phyloP scores from a whole-genome alignment of 148 eudicot genomes.

The Pouteria glomerata region DNA sequence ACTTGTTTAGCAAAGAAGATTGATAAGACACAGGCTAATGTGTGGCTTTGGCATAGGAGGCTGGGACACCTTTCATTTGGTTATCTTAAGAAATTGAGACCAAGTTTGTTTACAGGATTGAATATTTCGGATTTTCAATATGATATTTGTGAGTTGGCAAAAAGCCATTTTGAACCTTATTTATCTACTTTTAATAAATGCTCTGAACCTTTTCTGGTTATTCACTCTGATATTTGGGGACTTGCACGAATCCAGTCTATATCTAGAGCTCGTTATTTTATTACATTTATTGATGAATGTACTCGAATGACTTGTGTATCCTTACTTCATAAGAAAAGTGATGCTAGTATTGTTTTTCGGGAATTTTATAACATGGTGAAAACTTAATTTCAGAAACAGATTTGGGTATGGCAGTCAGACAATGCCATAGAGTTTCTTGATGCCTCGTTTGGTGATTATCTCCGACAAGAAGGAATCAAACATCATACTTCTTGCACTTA shows the following conservation, averaged over 20 bases:
- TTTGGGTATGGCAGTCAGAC: too few relatives aligned
- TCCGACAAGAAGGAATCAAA: too few relatives aligned
- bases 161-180: conserved; percentile 11
- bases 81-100: conserved; percentile 1
- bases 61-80: conserved; percentile 17
- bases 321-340: not conserved
- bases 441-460: too few relatives aligned
- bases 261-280: conserved; percentile 7
- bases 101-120: not conserved
- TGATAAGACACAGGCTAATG: not conserved
- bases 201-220: not conserved
- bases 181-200: conserved; percentile 12
- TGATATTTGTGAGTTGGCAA: conserved; percentile 11
- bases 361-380: not conserved
- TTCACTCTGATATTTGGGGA: conserved; percentile 20
- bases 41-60: conserved; percentile 11
- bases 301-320: conserved; percentile 16
- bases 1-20: too few relatives aligned
- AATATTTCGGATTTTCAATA: not conserved
- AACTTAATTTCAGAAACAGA: too few relatives aligned
- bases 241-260: not conserved
- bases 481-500: too few relatives aligned
- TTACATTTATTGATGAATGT: conserved; percentile 17
- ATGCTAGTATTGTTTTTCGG: not conserved
- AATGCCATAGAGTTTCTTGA: too few relatives aligned